Percentiles rank a stretch among this genome's conserved stretches.
phyloP scores from a whole-genome alignment of 805 yeast species.

The Candida nemodendra region DNA sequence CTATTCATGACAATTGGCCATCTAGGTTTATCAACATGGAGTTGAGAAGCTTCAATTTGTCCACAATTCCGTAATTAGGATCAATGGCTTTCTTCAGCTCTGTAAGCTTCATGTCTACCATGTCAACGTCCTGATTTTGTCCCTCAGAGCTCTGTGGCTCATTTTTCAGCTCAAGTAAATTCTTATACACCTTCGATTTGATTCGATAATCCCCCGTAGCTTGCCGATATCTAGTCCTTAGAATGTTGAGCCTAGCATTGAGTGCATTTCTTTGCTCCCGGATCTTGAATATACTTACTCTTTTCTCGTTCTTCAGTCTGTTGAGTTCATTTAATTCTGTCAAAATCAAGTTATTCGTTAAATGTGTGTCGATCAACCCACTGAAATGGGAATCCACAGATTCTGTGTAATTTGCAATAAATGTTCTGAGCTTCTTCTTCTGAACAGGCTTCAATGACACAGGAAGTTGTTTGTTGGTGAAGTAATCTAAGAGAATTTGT shows the following conservation, averaged over 20 bases:
- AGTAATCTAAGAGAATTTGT: constrained; percentile 31
- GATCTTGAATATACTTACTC: constrained; percentile 30
- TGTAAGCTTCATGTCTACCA: constrained; percentile 17
- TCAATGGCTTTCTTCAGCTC: constrained; percentile 20
- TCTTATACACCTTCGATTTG: constrained; percentile 16
- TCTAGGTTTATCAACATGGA: constrained; percentile 18
- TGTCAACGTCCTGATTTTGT: constrained; percentile 7
- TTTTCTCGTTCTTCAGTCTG: constrained; percentile 28
- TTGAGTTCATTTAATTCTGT: constrained; percentile 30
- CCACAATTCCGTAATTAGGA: constrained; percentile 27
- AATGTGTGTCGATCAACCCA: constrained; percentile 34
- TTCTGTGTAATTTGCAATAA: constrained; percentile 22
- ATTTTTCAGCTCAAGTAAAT: constrained; percentile 12
- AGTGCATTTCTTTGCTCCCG: constrained; percentile 27
- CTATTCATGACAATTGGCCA: constrained; percentile 2
- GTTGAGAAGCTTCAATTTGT: constrained; percentile 30
- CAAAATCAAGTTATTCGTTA: constrained; percentile 34
- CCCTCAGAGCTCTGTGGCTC: neutral
- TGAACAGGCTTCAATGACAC: constrained; percentile 17
- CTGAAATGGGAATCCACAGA: constrained; percentile 30
- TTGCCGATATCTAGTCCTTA: constrained; percentile 17
- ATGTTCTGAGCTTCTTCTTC: constrained; percentile 17
- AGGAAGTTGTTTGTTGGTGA: constrained; percentile 16
- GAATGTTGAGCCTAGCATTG: constrained; percentile 17
- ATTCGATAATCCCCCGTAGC: constrained; percentile 15